These are phyloP conservation scores for Phialophora expanda DNA, from an alignment of 2,329 filamentous ascomycete species.

Conservation along the genomic window DNA sequence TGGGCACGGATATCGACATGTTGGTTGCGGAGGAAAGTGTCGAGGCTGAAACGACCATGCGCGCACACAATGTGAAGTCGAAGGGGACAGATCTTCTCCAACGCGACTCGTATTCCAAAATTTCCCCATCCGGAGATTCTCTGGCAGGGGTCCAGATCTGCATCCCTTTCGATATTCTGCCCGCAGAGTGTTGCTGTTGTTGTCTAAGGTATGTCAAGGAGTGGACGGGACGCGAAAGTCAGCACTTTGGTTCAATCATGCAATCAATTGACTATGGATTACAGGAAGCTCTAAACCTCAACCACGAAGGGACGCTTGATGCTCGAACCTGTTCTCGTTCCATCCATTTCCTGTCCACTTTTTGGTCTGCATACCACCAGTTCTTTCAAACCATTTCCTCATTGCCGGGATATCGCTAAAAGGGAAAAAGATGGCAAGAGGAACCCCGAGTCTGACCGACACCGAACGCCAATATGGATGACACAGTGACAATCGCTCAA, in stretches of 20 bases:
- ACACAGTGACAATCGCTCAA: constrained; percentile 31
- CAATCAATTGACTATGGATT: constrained; percentile 20
- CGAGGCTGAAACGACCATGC: not conserved
- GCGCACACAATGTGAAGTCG: not conserved
- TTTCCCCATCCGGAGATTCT: not conserved
- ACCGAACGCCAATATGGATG: constrained; percentile 31
- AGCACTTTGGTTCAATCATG: constrained; percentile 15
- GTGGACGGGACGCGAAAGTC: constrained; percentile 3
- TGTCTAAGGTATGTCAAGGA: not conserved
- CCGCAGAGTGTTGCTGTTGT: not conserved
- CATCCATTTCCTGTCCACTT: constrained; percentile 18
- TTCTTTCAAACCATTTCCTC: constrained; percentile 34
- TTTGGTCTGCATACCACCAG: constrained; percentile 22
- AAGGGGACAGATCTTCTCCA: constrained; percentile 1
- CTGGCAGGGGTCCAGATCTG: not conserved
- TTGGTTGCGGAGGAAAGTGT: not conserved
- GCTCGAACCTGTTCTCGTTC: constrained; percentile 17
- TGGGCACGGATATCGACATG: constrained; percentile 1
- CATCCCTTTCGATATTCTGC: not conserved
- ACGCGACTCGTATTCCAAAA: not conserved
- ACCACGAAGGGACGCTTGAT: constrained; percentile 20
- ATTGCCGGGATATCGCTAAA: constrained; percentile 37
- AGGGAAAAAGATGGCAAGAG: constrained; percentile 20
- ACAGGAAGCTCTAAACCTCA: constrained; percentile 18
- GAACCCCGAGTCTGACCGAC: constrained; percentile 22